Evolutionary conservation across 306 rosid genomes (phyloP).

Genomic region (Sphenostylis stenocarpa): DNA sequence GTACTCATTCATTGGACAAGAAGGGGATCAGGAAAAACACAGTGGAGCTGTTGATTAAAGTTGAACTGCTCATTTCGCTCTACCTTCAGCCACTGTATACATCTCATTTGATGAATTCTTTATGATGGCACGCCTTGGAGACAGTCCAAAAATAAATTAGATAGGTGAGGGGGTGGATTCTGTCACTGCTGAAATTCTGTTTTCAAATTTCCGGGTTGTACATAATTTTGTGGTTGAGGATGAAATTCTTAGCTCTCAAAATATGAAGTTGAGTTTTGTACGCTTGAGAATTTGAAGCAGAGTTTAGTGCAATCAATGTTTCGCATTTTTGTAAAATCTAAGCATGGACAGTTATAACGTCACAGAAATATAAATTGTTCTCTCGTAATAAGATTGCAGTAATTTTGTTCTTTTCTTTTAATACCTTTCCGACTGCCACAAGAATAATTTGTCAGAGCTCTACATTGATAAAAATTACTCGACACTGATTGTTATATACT

Average conservation of each 20-base stretch:
- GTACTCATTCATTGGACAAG: not conserved
- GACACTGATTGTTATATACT: too few species aligned
- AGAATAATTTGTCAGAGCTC: too few species aligned
- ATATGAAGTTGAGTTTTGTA: not conserved
- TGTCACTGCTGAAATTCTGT: constrained; percentile 25
- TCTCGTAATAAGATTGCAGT: not conserved
- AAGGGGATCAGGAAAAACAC: not conserved
- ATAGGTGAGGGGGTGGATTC: not conserved
- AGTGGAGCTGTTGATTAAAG: constrained; percentile 2
- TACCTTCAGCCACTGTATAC: not conserved
- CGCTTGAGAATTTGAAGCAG: not conserved
- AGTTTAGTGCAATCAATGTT: not conserved
- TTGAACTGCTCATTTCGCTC: constrained; percentile 3
- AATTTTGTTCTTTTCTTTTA: too few species aligned
- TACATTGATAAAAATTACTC: too few species aligned
- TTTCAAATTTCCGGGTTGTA: constrained; percentile 9
- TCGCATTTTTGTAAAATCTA: not conserved
- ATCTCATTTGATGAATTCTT: not conserved
- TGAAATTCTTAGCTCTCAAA: not conserved
- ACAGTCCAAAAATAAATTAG: not conserved
- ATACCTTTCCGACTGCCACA: too few species aligned
- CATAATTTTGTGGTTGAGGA: not conserved
- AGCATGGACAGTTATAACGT: not conserved
- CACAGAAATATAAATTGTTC: not conserved
- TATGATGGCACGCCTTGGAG: not conserved